Conservation (phyloP, 2,329 filamentous ascomycete genomes). For the Fusarium sp. region DNA sequence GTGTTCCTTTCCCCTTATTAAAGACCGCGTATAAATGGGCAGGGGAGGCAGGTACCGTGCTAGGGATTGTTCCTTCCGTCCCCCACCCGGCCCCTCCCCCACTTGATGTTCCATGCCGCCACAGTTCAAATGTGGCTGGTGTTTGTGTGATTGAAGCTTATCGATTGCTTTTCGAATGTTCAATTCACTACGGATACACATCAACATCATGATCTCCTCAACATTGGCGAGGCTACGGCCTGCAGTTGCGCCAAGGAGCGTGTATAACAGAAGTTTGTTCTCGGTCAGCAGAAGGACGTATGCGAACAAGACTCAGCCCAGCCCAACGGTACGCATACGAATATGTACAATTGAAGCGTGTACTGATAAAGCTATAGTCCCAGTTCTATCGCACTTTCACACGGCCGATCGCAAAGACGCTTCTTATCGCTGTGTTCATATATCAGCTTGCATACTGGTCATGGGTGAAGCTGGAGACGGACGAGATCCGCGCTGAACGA, state of each 20-base stretch:
- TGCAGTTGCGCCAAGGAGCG: conserved; percentile 1
- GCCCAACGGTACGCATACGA: conserved; percentile 41
- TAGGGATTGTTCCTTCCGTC: conserved; percentile 2
- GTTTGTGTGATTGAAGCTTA: conserved; percentile 13
- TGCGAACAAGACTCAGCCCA: conserved; percentile 47
- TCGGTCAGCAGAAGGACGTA: conserved; percentile 30
- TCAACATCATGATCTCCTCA: conserved; percentile 21
- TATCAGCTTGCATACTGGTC: conserved; percentile 82
- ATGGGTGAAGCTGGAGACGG: conserved; percentile 79
- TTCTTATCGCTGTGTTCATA: conserved; percentile 79
- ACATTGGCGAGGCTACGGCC: conserved; percentile 32
- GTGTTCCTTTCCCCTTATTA: conserved; percentile 48
- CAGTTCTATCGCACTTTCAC: conserved; percentile 82
- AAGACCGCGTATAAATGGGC: conserved; percentile 6
- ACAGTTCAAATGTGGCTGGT: conserved; percentile 11
- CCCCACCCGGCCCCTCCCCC: conserved; percentile 39
- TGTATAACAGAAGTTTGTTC: rapidly evolving
- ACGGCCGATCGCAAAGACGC: conserved; percentile 77
- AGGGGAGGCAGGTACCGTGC: conserved; percentile 5
- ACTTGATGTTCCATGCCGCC: neutral
- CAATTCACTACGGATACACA: neutral
- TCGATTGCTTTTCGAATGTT: conserved; percentile 5
- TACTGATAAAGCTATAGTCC: conserved; percentile 55
- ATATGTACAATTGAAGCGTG: neutral
- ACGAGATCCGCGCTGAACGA: conserved; percentile 73